A percentile compares a stretch with the other conserved stretches of the same genome.
These are phyloP conservation scores for Coniella lustricola DNA, from an alignment of 2,329 filamentous ascomycete genomes.

Conservation along the genomic window DNA sequence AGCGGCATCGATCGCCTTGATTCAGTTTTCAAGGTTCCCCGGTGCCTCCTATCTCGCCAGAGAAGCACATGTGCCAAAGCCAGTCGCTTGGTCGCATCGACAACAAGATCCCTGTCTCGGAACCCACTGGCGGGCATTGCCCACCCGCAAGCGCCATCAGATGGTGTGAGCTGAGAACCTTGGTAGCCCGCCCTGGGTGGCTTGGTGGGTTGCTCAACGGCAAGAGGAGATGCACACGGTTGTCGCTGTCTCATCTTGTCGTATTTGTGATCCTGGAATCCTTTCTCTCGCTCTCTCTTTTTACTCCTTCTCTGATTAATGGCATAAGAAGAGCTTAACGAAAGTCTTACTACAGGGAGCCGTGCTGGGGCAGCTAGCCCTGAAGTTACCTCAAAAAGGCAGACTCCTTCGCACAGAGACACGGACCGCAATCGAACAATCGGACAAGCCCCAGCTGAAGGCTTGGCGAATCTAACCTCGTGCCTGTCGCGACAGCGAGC, in stretches of 20 bases:
- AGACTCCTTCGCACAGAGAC: no score
- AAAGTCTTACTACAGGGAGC: no score
- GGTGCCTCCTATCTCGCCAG: background rate
- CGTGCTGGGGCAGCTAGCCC: no score
- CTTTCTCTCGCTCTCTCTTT: background rate
- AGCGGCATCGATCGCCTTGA: no score
- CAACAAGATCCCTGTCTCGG: constrained; percentile 17
- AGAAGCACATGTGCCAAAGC: background rate
- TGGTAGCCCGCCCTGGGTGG: constrained; percentile 1
- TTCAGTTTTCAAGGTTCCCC: background rate
- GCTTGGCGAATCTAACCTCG: constrained; percentile 9
- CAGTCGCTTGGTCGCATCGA: constrained; percentile 2
- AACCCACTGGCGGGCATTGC: constrained; percentile 12
- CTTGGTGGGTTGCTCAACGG: constrained; percentile 3
- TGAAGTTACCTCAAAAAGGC: no score
- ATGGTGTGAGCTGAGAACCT: constrained; percentile 8
- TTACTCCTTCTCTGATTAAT: background rate
- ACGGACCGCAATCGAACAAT: no score
- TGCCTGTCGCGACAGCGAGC: constrained; percentile 11
- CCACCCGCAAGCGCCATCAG: constrained; percentile 17
- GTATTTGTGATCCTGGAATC: background rate
- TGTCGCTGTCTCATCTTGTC: constrained; percentile 8
- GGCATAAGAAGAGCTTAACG: background rate
- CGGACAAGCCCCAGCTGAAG: background rate
- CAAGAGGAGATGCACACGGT: constrained; percentile 7